These are phyloP conservation scores for Pleurotus djamor DNA, from an alignment of 768 basidiomycete species.

Conservation along the genomic window DNA sequence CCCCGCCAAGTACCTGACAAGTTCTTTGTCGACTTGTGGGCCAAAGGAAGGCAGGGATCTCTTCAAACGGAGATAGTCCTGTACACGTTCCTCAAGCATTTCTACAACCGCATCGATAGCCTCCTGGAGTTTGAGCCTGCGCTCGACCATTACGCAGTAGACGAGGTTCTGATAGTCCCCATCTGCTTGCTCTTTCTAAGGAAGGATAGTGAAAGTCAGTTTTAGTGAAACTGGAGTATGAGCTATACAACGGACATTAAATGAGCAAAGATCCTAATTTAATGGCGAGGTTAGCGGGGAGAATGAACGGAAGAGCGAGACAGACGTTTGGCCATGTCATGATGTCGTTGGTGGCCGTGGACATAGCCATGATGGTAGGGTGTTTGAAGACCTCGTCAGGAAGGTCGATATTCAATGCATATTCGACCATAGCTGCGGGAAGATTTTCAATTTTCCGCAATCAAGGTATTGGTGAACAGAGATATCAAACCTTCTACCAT, in stretches of 20 bases:
- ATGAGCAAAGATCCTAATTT: conserved; percentile 18
- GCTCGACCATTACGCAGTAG: conserved; percentile 19
- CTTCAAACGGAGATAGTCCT: conserved; percentile 19
- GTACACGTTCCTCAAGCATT: conserved; percentile 18
- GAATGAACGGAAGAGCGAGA: background rate
- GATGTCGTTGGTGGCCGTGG: conserved; percentile 16
- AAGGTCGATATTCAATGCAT: conserved; percentile 13
- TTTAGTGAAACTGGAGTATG: too few species aligned
- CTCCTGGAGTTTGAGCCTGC: conserved; percentile 18
- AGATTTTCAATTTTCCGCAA: background rate
- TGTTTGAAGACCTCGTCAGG: conserved; percentile 15
- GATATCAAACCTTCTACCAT: conserved; percentile 13
- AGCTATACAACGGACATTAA: too few species aligned
- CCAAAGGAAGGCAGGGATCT: conserved; percentile 19
- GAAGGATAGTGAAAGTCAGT: background rate
- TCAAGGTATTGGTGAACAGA: background rate
- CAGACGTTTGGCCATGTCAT: conserved; percentile 20
- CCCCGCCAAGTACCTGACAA: conserved; percentile 8
- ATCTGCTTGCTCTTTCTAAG: conserved; percentile 25
- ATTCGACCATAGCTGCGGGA: conserved; percentile 16
- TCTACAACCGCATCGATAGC: conserved; percentile 18
- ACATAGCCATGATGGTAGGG: conserved; percentile 14
- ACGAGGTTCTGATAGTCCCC: conserved; percentile 24
- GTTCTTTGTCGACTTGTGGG: conserved; percentile 10
- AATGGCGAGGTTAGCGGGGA: background rate